Conservation (phyloP, 768 basidiomycete genomes). For the Termitomyces eurrhizus region DNA sequence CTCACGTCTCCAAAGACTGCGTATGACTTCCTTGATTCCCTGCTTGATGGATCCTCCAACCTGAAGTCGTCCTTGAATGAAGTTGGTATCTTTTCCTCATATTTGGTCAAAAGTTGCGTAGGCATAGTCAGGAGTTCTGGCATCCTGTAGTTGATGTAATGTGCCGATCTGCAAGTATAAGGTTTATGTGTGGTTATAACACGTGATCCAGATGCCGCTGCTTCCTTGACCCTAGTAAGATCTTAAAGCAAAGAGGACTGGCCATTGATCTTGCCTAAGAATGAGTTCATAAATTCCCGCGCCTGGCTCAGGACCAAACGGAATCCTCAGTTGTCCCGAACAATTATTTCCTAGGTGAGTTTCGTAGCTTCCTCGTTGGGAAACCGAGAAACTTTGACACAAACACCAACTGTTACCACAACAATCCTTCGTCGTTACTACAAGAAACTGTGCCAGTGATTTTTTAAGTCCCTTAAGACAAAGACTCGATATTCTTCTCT, state of each 20-base stretch:
- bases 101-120: slow-evolving; percentile 65
- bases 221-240: background rate
- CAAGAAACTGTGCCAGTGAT: slow-evolving; percentile 29
- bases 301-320: slow-evolving; percentile 22
- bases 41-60: slow-evolving; percentile 47
- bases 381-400: background rate
- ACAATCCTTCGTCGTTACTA: slow-evolving; percentile 24
- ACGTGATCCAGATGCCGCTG: background rate
- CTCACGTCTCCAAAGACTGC: slow-evolving; percentile 72
- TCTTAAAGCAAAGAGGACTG: background rate
- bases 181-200: background rate
- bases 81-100: slow-evolving; percentile 50
- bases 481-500: slow-evolving; percentile 22
- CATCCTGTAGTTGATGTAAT: slow-evolving; percentile 30
- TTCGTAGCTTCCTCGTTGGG: slow-evolving; percentile 7
- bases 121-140: slow-evolving; percentile 71
- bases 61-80: slow-evolving; percentile 50
- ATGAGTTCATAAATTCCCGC: background rate
- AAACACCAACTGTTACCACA: slow-evolving; percentile 17
- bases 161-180: background rate
- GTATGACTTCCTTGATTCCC: slow-evolving; percentile 57
- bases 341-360: background rate
- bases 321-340: slow-evolving; percentile 19
- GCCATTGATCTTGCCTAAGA: background rate
- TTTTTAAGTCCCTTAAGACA: too few relatives aligned